Conservation (phyloP, 2,329 filamentous ascomycete species). For the Basipetospora chlamydospora region DNA sequence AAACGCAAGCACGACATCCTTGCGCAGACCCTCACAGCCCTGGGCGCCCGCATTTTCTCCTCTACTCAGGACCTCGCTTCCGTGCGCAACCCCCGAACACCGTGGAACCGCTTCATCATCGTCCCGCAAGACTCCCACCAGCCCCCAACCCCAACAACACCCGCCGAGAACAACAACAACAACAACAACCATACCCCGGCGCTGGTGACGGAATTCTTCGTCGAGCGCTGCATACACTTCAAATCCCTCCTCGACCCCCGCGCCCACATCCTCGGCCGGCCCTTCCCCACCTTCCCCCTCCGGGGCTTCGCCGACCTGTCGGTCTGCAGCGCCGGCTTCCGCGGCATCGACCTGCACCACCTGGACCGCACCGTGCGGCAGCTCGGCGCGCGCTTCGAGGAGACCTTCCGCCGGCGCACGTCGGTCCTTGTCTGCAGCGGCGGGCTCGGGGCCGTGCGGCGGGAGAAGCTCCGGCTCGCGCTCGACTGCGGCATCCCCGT, state of each 20-base stretch:
- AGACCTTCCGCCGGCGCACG: constrained; percentile 56
- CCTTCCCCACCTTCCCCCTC: constrained; percentile 59
- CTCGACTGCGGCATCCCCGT: constrained; percentile 62
- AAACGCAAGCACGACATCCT: constrained; percentile 33
- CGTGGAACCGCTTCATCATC: constrained; percentile 32
- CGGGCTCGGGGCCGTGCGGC: constrained; percentile 38
- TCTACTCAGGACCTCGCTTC: constrained; percentile 27
- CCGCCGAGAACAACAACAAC: constrained; percentile 15
- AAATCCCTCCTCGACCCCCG: constrained; percentile 57
- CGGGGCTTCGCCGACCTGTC: constrained; percentile 52
- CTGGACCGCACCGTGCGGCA: constrained; percentile 62
- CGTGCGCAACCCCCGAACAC: constrained; percentile 13
- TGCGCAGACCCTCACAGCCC: constrained; percentile 29
- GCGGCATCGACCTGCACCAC: constrained; percentile 72
- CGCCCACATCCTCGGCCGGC: constrained; percentile 59
- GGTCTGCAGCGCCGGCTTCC: constrained; percentile 72
- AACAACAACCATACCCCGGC: constrained; percentile 22
- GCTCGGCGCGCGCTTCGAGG: constrained; percentile 68
- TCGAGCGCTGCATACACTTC: constrained; percentile 74
- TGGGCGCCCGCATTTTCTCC: constrained; percentile 28
- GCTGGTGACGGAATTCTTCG: constrained; percentile 77
- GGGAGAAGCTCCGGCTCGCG: constrained; percentile 69
- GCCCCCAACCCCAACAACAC: neutral
- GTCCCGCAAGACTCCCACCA: constrained; percentile 30
- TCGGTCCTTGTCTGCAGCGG: constrained; percentile 65